A percentile compares a stretch with the other conserved stretches of the same genome.
phyloP scores from a whole-genome alignment of 805 yeast genomes.

The Saturnispora sanitii region DNA sequence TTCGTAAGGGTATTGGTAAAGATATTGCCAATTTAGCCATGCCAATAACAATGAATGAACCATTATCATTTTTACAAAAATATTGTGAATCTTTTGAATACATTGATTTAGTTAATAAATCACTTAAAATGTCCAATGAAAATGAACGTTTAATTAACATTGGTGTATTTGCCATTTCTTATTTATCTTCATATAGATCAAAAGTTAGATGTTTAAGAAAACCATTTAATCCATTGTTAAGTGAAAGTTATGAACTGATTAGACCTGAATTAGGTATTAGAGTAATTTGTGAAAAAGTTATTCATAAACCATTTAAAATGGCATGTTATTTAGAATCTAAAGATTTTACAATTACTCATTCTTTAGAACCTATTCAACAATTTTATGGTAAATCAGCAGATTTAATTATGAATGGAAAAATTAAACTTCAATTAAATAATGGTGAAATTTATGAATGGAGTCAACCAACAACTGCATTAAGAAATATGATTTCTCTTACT shows the following conservation, averaged over 20 bases:
- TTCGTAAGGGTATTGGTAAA: constrained; percentile 87
- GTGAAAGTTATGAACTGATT: constrained; percentile 87
- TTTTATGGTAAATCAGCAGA: constrained; percentile 95
- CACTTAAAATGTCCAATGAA: constrained; percentile 31
- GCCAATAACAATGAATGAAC: constrained; percentile 95
- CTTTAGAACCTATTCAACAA: constrained; percentile 72
- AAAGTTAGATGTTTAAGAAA: constrained; percentile 73
- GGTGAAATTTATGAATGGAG: constrained; percentile 65
- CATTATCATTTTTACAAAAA: constrained; percentile 70
- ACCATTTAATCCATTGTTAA: constrained; percentile 90
- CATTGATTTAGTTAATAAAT: constrained; percentile 52
- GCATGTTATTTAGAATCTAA: constrained; percentile 69
- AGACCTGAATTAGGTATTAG: constrained; percentile 75
- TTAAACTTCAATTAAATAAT: constrained; percentile 39
- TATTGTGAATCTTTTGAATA: constrained; percentile 77
- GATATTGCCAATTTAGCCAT: constrained; percentile 77
- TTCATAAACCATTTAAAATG: constrained; percentile 70
- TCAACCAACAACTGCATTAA: constrained; percentile 73
- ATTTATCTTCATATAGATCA: constrained; percentile 57
- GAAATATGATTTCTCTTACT: constrained; percentile 64
- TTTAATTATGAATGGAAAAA: constrained; percentile 62
- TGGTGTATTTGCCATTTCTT: constrained; percentile 76
- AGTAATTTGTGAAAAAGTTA: constrained; percentile 72
- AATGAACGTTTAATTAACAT: constrained; percentile 55
- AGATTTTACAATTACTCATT: constrained; percentile 56